These are phyloP conservation scores for Galerina marginata DNA, from an alignment of 768 basidiomycete species.

Conservation along the genomic window DNA sequence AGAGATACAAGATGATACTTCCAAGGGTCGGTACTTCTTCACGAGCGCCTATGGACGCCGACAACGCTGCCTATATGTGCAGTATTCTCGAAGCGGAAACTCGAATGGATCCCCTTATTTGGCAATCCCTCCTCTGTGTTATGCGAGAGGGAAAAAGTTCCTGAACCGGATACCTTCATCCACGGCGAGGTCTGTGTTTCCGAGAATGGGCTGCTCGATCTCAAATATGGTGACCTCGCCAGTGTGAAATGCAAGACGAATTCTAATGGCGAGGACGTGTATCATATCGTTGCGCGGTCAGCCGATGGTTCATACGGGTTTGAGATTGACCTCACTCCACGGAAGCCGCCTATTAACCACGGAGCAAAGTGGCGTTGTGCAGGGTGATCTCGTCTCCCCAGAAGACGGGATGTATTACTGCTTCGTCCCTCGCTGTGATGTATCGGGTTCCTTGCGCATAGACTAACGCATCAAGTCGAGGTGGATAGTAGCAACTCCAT, in stretches of 20 bases:
- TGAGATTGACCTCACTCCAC: not conserved
- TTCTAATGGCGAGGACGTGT: not conserved
- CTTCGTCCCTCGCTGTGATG: conserved; percentile 5
- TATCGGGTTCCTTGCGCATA: conserved; percentile 1
- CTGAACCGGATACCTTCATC: conserved; percentile 3
- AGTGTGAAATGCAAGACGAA: not conserved
- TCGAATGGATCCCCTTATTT: not conserved
- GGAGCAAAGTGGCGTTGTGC: too few species aligned
- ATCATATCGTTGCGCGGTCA: not conserved
- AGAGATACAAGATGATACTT: not conserved
- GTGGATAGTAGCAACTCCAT: not conserved
- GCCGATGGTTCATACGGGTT: conserved; percentile 1
- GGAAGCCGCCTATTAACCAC: too few species aligned
- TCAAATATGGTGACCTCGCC: conserved; percentile 4
- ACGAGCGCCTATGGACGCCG: conserved; percentile 5
- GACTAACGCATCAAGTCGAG: not conserved
- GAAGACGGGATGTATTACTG: not conserved
- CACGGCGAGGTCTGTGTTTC: conserved; percentile 2
- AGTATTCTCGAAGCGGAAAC: conserved; percentile 4
- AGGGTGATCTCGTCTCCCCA: too few species aligned
- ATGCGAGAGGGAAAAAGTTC: not conserved
- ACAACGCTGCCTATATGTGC: not conserved
- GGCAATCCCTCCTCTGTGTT: not conserved
- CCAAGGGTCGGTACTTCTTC: not conserved
- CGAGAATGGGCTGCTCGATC: not conserved